Conservation (phyloP, 352 stramenopile species). For the Blastocystis sp. region DNA sequence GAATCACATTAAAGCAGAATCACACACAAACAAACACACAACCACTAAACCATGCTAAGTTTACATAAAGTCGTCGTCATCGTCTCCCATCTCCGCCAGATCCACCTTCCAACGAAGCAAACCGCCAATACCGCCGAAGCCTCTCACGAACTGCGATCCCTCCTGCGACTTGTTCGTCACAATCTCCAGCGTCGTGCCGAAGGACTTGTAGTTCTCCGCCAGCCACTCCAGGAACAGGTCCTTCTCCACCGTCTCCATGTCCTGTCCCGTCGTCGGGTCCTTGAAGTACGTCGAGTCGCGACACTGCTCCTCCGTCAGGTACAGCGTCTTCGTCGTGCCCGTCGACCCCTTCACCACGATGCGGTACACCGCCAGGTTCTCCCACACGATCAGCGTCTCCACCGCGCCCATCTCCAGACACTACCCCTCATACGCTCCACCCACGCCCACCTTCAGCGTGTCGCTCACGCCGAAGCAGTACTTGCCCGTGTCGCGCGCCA, state of each 20-base stretch:
- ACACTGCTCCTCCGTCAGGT: slow-evolving; percentile 82
- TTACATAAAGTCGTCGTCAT: slow-evolving; percentile 70
- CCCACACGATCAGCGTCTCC: slow-evolving; percentile 98
- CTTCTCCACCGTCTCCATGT: slow-evolving; percentile 94
- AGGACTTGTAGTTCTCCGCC: slow-evolving; percentile 98
- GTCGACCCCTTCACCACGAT: slow-evolving; percentile 90
- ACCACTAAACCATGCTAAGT: neutral
- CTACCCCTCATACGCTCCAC: neutral
- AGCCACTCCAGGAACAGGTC: slow-evolving; percentile 96
- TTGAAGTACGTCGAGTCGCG: slow-evolving; percentile 90
- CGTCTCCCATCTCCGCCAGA: slow-evolving; percentile 92
- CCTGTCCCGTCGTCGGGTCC: slow-evolving; percentile 86
- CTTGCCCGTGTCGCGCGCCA: slow-evolving; percentile 94
- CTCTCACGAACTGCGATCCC: slow-evolving; percentile 97
- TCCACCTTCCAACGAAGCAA: slow-evolving; percentile 98
- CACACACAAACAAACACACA: neutral
- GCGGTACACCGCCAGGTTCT: slow-evolving; percentile 92
- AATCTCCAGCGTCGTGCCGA: slow-evolving; percentile 95
- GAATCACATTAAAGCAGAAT: neutral
- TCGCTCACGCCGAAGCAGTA: slow-evolving; percentile 98
- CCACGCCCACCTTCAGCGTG: slow-evolving; percentile 85
- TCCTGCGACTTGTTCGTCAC: slow-evolving; percentile 93
- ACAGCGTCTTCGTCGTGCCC: slow-evolving; percentile 79
- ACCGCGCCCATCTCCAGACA: slow-evolving; percentile 91
- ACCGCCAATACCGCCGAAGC: slow-evolving; percentile 97